phyloP scores from a whole-genome alignment of 1,284 basidiomycete genomes.

The Neolentinus lepideus region DNA sequence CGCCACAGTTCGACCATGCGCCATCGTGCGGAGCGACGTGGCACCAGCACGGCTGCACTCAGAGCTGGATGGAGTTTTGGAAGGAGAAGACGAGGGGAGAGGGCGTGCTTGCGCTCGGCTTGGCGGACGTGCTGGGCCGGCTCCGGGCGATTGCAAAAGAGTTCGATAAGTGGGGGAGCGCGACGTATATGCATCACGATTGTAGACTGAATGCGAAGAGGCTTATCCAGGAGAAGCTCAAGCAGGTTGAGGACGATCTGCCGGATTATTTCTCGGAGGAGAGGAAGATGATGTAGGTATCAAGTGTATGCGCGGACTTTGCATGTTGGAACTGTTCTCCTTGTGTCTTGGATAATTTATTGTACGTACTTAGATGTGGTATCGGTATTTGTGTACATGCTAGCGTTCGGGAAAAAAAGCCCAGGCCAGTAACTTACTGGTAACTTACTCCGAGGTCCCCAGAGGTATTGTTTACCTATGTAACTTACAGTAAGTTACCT shows the following conservation, averaged over 20 bases:
- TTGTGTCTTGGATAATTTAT: no score
- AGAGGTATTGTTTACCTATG: no score
- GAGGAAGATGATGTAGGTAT: not conserved
- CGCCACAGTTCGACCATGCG: conserved; percentile 53
- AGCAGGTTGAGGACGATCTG: conserved; percentile 43
- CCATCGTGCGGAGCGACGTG: conserved; percentile 54
- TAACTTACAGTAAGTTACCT: no score
- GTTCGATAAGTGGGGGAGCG: conserved; percentile 58
- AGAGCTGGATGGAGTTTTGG: conserved; percentile 64
- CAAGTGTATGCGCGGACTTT: no score
- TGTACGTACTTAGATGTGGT: no score
- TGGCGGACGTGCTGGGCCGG: conserved; percentile 57
- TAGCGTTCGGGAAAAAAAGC: no score
- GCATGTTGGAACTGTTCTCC: no score
- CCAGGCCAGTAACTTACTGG: no score
- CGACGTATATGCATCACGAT: conserved; percentile 68
- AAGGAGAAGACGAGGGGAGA: conserved; percentile 60
- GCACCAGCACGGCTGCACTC: conserved; percentile 61
- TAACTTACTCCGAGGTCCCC: no score
- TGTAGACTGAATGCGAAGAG: conserved; percentile 50
- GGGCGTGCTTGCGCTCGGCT: conserved; percentile 42
- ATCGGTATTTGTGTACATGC: no score
- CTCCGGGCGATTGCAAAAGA: conserved; percentile 51
- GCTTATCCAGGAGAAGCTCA: conserved; percentile 45
- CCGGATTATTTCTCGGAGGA: conserved; percentile 48